Percentiles rank a stretch among this genome's conserved stretches.
phyloP scores from a whole-genome alignment of 495 filamentous ascomycete species.

The Hypoxylon lienhwacheense region DNA sequence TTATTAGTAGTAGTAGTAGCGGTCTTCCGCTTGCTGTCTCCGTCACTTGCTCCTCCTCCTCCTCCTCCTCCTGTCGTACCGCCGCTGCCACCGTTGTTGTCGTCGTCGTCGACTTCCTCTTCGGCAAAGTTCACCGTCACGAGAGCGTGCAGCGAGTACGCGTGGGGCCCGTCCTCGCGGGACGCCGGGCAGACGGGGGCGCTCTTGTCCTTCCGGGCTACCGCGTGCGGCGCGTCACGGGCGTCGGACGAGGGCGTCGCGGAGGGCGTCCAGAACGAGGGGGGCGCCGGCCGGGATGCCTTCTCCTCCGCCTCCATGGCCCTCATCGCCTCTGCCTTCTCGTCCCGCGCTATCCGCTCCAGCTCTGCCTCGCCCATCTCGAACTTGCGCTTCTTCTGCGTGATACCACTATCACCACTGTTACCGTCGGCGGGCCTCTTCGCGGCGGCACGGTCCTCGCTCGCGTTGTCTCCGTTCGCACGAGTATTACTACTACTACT shows the following conservation, averaged over 20 bases:
- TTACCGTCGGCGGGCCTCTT: conserved; percentile 11
- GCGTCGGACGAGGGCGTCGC: conserved; percentile 67
- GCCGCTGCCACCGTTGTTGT: conserved; percentile 13
- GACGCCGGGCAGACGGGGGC: conserved; percentile 82
- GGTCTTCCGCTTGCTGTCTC: too few species aligned
- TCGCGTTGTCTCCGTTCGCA: too few species aligned
- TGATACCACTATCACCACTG: conserved; percentile 3
- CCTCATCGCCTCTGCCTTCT: conserved; percentile 66
- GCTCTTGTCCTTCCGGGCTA: conserved; percentile 67
- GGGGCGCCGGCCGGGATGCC: conserved; percentile 71
- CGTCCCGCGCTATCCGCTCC: conserved; percentile 66
- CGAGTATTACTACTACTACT: conserved; percentile 2
- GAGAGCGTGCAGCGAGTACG: conserved; percentile 80
- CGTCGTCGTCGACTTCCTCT: conserved; percentile 57
- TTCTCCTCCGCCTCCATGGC: conserved; percentile 77
- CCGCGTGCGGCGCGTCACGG: conserved; percentile 52
- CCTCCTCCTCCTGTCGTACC: conserved; percentile 19
- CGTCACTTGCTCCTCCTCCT: too few species aligned
- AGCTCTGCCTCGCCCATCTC: conserved; percentile 83
- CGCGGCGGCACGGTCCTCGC: conserved; percentile 12
- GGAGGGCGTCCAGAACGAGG: conserved; percentile 93
- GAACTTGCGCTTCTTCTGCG: conserved; percentile 68
- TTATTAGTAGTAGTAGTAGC: too few species aligned
- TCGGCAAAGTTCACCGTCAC: conserved; percentile 79
- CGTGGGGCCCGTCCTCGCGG: conserved; percentile 66